Percentiles rank a stretch among this genome's conserved stretches.
Conservation (phyloP, 345 rosid genomes). For the Corymbia maculata region DNA sequence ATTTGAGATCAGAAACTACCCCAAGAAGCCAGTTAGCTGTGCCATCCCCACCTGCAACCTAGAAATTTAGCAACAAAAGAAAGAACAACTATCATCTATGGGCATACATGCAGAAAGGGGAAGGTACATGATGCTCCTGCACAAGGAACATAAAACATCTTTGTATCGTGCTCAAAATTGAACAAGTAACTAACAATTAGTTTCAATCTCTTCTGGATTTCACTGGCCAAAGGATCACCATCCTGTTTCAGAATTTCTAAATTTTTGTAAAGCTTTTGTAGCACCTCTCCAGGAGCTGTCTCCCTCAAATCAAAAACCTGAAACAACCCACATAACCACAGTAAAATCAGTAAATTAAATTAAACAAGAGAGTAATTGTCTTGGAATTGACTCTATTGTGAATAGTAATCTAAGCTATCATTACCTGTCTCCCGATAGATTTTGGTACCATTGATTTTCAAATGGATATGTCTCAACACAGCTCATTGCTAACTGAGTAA, state of each 20-base stretch:
- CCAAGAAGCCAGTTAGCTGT: slow-evolving; percentile 77
- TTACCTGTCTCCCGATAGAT: not conserved
- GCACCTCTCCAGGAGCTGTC: slow-evolving; percentile 36
- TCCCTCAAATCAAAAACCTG: slow-evolving; percentile 58
- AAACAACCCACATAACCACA: not conserved
- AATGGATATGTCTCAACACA: not conserved
- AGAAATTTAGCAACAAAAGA: not conserved
- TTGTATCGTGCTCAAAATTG: not conserved
- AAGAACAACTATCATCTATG: not conserved
- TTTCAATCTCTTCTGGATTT: slow-evolving; percentile 38
- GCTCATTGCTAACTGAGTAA: not conserved
- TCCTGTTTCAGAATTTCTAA: slow-evolving; percentile 18
- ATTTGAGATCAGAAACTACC: slow-evolving; percentile 62
- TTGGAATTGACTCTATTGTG: not conserved
- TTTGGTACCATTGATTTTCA: not conserved
- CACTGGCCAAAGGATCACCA: slow-evolving; percentile 46
- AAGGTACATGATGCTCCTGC: not conserved
- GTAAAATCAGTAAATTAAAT: not conserved
- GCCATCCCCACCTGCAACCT: slow-evolving; percentile 84
- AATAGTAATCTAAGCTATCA: not conserved
- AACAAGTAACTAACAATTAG: slow-evolving; percentile 38
- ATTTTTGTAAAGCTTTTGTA: slow-evolving; percentile 28
- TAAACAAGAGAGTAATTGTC: not conserved
- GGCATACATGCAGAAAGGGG: not conserved
- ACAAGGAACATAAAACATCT: not conserved